phyloP scores from a whole-genome alignment of 495 filamentous ascomycete genomes.

The Tuber umbilicatum region DNA sequence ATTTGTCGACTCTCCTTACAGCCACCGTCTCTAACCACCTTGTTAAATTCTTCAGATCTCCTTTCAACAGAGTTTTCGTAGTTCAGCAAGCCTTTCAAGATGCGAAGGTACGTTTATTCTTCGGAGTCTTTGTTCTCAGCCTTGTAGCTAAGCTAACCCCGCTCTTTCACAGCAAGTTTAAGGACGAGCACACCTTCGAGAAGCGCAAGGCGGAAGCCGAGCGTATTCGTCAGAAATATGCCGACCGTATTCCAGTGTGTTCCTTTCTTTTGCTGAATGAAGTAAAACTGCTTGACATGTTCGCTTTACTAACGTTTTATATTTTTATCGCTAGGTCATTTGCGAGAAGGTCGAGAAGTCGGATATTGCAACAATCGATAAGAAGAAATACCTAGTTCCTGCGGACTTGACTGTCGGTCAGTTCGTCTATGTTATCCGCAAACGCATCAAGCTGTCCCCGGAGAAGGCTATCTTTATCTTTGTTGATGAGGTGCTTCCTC shows the following conservation, averaged over 20 bases:
- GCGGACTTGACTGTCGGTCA: conserved; percentile 97
- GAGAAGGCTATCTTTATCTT: conserved; percentile 99
- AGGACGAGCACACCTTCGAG: conserved; percentile 99
- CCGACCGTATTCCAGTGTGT: conserved; percentile 95
- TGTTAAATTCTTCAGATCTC: not conserved
- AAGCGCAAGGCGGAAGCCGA: conserved; percentile 99
- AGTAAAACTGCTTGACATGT: conserved; percentile 10
- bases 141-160: conserved; percentile 32
- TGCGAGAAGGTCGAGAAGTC: conserved; percentile 99
- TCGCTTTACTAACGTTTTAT: not conserved
- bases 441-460: conserved; percentile 98
- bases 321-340: conserved; percentile 63
- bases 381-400: conserved; percentile 99
- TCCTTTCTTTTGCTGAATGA: not conserved
- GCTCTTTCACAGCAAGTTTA: conserved; percentile 70
- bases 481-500: conserved; percentile 95
- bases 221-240: conserved; percentile 97
- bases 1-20: not conserved
- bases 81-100: conserved; percentile 22
- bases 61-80: not conserved
- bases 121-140: conserved; percentile 3
- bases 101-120: conserved; percentile 30
- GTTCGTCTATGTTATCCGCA: conserved; percentile 99
- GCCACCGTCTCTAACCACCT: not conserved
- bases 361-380: conserved; percentile 99